These are phyloP conservation scores for Rhodotorula glutinis DNA, from an alignment of 1,284 basidiomycete species.

Conservation along the genomic window DNA sequence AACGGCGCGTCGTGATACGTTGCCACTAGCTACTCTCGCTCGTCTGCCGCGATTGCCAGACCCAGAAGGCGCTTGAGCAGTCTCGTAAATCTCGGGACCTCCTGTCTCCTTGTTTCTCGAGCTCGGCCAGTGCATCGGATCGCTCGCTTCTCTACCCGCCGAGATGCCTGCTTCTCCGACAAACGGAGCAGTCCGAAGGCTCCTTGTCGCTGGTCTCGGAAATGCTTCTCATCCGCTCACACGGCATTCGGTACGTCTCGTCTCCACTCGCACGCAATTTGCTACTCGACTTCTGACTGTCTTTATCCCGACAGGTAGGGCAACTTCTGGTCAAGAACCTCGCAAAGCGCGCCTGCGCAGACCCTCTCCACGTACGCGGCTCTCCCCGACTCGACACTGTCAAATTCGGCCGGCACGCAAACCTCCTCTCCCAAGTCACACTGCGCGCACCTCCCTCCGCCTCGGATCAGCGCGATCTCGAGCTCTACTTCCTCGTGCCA, in stretches of 20 bases:
- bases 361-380: background rate
- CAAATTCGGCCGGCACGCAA: background rate
- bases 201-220: constrained; percentile 31
- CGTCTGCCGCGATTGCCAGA: no score
- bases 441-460: background rate
- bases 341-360: constrained; percentile 16
- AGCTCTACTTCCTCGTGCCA: constrained; percentile 28
- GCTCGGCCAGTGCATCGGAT: no score
- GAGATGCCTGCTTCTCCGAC: background rate
- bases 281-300: no score
- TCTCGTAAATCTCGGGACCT: no score
- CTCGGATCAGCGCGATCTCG: background rate
- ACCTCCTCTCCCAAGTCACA: constrained; percentile 9
- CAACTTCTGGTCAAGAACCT: constrained; percentile 30
- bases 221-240: constrained; percentile 32
- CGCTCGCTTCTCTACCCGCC: no score
- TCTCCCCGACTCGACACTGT: constrained; percentile 5
- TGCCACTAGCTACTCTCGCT: no score
- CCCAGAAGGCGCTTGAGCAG: no score
- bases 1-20: no score
- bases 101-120: no score
- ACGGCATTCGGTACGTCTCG: constrained; percentile 22
- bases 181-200: constrained; percentile 1
- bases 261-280: no score
- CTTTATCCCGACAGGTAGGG: constrained; percentile 14